phyloP scores from a whole-genome alignment of 331 rosid genomes.

The Rhamnella rubrinervis region DNA sequence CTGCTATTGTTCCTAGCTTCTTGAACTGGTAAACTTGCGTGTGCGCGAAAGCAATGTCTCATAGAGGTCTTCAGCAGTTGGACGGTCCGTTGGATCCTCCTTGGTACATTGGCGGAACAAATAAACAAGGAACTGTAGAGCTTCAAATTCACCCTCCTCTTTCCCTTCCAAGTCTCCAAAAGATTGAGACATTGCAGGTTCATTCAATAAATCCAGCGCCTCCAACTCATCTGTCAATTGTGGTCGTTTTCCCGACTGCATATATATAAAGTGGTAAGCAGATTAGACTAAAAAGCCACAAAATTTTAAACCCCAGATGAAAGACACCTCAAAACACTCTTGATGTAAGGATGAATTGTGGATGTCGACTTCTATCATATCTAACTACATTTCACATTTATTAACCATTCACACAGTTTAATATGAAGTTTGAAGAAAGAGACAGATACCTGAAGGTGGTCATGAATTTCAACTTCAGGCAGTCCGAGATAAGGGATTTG shows the following conservation, averaged over 20 bases:
- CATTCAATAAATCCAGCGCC: constrained; percentile 36
- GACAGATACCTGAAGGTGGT: constrained; percentile 59
- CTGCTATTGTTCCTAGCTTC: constrained; percentile 36
- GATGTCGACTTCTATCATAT: not conserved
- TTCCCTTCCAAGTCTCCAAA: constrained; percentile 37
- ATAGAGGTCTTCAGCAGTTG: constrained; percentile 68
- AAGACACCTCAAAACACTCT: not conserved
- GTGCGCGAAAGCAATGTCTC: constrained; percentile 47
- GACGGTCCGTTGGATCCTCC: constrained; percentile 67
- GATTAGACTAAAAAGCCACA: not conserved
- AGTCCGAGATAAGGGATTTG: constrained; percentile 68
- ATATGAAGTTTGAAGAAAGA: not conserved
- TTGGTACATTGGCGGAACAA: constrained; percentile 66
- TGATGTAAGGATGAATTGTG: not conserved
- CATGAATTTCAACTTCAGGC: constrained; percentile 55
- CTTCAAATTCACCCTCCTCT: constrained; percentile 38
- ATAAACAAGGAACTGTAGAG: constrained; percentile 57
- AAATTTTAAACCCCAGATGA: not conserved
- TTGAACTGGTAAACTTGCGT: constrained; percentile 28
- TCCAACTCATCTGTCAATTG: constrained; percentile 64
- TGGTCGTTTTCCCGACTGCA: constrained; percentile 76
- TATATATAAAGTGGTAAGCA: constrained; percentile 18
- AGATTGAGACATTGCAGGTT: constrained; percentile 63
- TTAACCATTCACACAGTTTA: not conserved
- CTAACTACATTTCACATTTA: no score